These are phyloP conservation scores for Amylostereum chailletii DNA, from an alignment of 1,284 basidiomycete species.

Conservation along the genomic window DNA sequence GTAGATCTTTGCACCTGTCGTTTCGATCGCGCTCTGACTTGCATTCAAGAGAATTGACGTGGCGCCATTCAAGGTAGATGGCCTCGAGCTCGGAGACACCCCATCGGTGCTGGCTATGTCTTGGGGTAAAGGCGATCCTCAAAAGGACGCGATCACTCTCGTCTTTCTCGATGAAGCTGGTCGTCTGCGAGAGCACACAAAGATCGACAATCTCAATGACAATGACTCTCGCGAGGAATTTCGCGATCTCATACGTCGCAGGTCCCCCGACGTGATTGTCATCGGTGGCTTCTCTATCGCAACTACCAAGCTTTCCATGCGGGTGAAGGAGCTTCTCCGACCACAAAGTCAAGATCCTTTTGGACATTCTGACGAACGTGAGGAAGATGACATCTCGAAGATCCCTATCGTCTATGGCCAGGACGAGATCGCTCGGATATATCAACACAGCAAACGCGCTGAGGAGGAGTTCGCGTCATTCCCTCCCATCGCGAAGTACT, in stretches of 20 bases:
- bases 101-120: constrained; percentile 89
- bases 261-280: constrained; percentile 84
- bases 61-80: constrained; percentile 62
- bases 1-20: constrained; percentile 15
- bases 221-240: constrained; percentile 65
- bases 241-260: constrained; percentile 70
- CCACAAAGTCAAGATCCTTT: constrained; percentile 2
- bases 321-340: constrained; percentile 48
- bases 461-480: constrained; percentile 81
- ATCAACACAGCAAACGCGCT: constrained; percentile 86
- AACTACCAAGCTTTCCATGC: constrained; percentile 65
- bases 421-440: constrained; percentile 88
- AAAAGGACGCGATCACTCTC: constrained; percentile 81
- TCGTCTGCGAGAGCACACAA: constrained; percentile 80
- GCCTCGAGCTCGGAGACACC: constrained; percentile 61
- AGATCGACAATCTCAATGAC: constrained; percentile 83
- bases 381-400: too few species aligned
- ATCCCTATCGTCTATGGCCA: constrained; percentile 69
- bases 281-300: constrained; percentile 85
- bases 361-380: neutral
- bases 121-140: constrained; percentile 91
- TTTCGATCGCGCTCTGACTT: neutral
- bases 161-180: constrained; percentile 87
- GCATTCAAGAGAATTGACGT: constrained; percentile 54
- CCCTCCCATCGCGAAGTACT: constrained; percentile 83